phyloP scores from a whole-genome alignment of 805 yeast species.

The Wickerhamomyces subpelliculosus region DNA sequence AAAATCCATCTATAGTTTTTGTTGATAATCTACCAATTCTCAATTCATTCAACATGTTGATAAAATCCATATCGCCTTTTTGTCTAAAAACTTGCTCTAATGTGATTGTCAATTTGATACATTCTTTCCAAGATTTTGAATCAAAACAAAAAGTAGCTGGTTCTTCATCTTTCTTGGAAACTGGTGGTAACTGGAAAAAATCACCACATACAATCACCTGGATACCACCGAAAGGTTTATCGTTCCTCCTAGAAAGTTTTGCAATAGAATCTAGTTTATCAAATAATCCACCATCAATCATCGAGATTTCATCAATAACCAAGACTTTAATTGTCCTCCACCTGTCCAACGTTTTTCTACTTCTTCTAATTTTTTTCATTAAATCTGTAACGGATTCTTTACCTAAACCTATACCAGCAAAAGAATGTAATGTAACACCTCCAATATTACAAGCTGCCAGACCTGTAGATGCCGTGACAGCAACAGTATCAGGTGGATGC shows the following conservation, averaged over 20 bases:
- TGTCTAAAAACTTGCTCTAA: slow-evolving; percentile 68
- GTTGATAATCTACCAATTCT: slow-evolving; percentile 53
- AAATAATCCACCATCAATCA: slow-evolving; percentile 66
- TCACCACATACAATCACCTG: slow-evolving; percentile 76
- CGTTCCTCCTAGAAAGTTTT: slow-evolving; percentile 35
- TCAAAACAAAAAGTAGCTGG: slow-evolving; percentile 56
- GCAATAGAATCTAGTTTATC: slow-evolving; percentile 62
- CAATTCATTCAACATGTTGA: slow-evolving; percentile 70
- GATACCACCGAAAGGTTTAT: slow-evolving; percentile 71
- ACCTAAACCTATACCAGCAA: slow-evolving; percentile 74
- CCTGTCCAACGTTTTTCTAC: slow-evolving; percentile 38
- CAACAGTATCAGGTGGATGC: slow-evolving; percentile 46
- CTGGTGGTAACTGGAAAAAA: slow-evolving; percentile 79
- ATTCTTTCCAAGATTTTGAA: slow-evolving; percentile 50
- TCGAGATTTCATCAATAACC: slow-evolving; percentile 72
- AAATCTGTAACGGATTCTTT: slow-evolving; percentile 41
- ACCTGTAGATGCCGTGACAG: slow-evolving; percentile 82
- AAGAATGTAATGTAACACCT: slow-evolving; percentile 71
- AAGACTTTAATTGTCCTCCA: slow-evolving; percentile 57
- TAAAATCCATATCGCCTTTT: slow-evolving; percentile 61
- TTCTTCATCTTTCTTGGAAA: slow-evolving; percentile 27
- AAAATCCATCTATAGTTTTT: slow-evolving; percentile 43
- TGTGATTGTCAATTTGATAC: slow-evolving; percentile 51
- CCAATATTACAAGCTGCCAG: slow-evolving; percentile 79
- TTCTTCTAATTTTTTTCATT: slow-evolving; percentile 45